Evolutionary conservation across 345 rosid genomes (phyloP).

Genomic region (Arabis alpina): DNA sequence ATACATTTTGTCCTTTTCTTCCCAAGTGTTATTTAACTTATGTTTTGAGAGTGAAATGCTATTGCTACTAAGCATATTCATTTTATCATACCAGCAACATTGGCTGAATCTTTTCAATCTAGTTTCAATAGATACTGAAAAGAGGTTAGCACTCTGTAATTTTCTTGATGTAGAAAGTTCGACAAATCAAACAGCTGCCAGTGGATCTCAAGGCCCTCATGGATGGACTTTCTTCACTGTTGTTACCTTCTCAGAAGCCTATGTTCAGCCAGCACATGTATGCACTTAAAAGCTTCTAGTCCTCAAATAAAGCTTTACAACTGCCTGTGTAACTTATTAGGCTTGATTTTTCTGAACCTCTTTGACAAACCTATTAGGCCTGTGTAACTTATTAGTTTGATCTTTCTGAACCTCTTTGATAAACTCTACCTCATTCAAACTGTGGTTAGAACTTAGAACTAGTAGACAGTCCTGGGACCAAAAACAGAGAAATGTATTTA

Average conservation of each 20-base stretch:
- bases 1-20: slow-evolving; percentile 17
- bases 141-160: slow-evolving; percentile 30
- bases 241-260: slow-evolving; percentile 83
- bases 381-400: slow-evolving; percentile 11
- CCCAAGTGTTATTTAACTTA: slow-evolving; percentile 17
- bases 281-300: slow-evolving; percentile 38
- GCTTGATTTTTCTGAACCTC: slow-evolving; percentile 30
- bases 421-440: slow-evolving; percentile 13
- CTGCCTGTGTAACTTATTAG: slow-evolving; percentile 4
- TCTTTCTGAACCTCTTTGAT: slow-evolving; percentile 28
- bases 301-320: slow-evolving; percentile 7
- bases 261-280: slow-evolving; percentile 77
- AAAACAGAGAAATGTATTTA: slow-evolving; percentile 9
- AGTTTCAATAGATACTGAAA: slow-evolving; percentile 29
- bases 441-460: slow-evolving; percentile 27
- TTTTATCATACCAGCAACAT: slow-evolving; percentile 13
- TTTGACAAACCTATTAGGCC: slow-evolving; percentile 12
- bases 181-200: slow-evolving; percentile 67
- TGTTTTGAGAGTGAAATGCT: slow-evolving; percentile 19
- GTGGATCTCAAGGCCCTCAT: slow-evolving; percentile 77
- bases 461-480: slow-evolving; percentile 16
- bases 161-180: slow-evolving; percentile 67
- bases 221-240: slow-evolving; percentile 87
- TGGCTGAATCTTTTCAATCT: slow-evolving; percentile 9
- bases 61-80: slow-evolving; percentile 14